Conservation (phyloP, 805 yeast species). For the Isabelozyma pseudorhagii region DNA sequence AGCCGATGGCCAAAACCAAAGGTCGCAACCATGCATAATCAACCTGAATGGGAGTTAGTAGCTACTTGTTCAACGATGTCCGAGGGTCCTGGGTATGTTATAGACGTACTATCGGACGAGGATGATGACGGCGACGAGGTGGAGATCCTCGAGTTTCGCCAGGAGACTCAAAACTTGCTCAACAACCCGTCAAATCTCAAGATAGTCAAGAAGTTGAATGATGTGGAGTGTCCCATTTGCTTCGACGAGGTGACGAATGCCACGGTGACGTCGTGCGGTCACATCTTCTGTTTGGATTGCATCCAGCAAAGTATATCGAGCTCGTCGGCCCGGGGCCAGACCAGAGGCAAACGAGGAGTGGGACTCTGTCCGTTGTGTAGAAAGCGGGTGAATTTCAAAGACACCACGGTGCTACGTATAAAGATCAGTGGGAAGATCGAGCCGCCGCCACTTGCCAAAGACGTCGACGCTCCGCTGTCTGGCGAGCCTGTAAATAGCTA, state of each 20-base stretch:
- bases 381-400: constrained; percentile 35
- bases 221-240: constrained; percentile 43
- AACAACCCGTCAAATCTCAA: constrained; percentile 19
- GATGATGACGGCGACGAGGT: constrained; percentile 32
- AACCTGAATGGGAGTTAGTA: no score
- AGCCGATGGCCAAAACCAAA: no score
- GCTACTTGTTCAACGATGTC: constrained; percentile 5
- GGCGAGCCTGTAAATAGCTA: no score
- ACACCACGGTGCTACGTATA: constrained; percentile 24
- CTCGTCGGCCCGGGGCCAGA: constrained; percentile 42
- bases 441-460: neutral
- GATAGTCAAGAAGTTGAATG: constrained; percentile 27
- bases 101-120: constrained; percentile 18
- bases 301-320: constrained; percentile 38
- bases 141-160: constrained; percentile 34
- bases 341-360: constrained; percentile 31
- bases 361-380: constrained; percentile 46
- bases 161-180: constrained; percentile 32
- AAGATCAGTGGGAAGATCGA: constrained; percentile 7
- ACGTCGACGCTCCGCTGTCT: neutral
- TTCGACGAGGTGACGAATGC: constrained; percentile 39
- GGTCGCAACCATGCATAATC: no score
- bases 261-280: constrained; percentile 43
- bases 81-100: constrained; percentile 11
- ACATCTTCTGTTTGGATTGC: constrained; percentile 41